A percentile compares a stretch with the other conserved stretches of the same genome.
Conservation (phyloP, 768 basidiomycete genomes). For the Omphalotus guepiniiformis region DNA sequence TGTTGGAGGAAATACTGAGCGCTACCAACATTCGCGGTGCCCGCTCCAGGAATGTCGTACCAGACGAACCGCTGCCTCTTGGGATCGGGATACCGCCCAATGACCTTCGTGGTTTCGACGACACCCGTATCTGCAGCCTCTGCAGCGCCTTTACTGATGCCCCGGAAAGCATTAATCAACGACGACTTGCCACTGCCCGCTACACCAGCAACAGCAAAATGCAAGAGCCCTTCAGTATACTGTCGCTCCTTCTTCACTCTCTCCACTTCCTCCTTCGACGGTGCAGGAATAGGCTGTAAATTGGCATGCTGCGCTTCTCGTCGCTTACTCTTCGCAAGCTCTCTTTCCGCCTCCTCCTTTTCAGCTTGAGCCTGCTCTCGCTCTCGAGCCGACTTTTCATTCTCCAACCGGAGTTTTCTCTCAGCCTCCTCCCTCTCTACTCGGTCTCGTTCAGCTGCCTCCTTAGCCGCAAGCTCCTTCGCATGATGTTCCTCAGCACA, state of each 20-base stretch:
- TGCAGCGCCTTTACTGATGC: conserved; percentile 18
- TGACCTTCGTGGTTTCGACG: conserved; percentile 23
- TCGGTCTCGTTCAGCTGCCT: not conserved
- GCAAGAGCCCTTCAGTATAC: conserved; percentile 22
- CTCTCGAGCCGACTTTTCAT: not conserved
- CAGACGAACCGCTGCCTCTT: conserved; percentile 21
- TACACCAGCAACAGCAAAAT: conserved; percentile 30
- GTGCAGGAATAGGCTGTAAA: conserved; percentile 25
- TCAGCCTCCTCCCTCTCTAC: conserved; percentile 2
- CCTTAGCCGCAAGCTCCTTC: conserved; percentile 1
- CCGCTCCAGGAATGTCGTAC: conserved; percentile 35
- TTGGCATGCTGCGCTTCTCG: conserved; percentile 16
- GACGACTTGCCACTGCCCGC: conserved; percentile 34
- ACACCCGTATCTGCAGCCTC: conserved; percentile 26
- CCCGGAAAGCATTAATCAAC: conserved; percentile 32
- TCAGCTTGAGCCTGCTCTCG: not conserved
- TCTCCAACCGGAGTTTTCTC: not conserved
- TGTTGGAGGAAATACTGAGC: conserved; percentile 32
- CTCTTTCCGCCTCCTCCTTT: conserved; percentile 9
- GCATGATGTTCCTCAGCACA: not conserved
- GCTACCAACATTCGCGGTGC: conserved; percentile 24
- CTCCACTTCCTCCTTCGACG: conserved; percentile 19
- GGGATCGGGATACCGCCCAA: conserved; percentile 23
- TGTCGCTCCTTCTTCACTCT: conserved; percentile 7
- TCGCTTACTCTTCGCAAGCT: conserved; percentile 1